Evolutionary conservation across 768 basidiomycete species (phyloP), one percentile per base, ranked within the genome.

Genomic region (Exidia glandulosa): DNA sequence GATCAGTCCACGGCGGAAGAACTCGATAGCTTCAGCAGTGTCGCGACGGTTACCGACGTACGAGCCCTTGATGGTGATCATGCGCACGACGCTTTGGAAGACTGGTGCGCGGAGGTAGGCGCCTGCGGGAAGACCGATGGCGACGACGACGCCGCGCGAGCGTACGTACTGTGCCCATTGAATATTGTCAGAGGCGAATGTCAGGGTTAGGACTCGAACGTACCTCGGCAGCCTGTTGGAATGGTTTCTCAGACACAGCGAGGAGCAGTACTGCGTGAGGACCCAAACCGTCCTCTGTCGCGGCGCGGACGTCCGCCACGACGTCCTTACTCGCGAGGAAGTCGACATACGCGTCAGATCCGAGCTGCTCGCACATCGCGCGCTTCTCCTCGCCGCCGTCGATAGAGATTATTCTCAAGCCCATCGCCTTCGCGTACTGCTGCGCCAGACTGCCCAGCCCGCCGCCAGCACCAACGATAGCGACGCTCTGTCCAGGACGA

Each of bases 391-490:
- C 81, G 16, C 90, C 88, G 2, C 83, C 84, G 66, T 94, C 91
- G 66, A 93, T 78, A 2, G 88, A 91, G 60, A 93, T 82, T 9
- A 92, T 88, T 25, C 85, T 82, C 56, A 88, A 80, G 41, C 90
- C 90, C 75, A 87, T 85, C 29, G 81, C 79, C 48, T 76, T 77
- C 16, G 90, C 92, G 66, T 93, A 93, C 70, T 94, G 90, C 32
- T 91, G 70, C 29, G 89, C 88, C 32, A 94, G 79, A 73, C 91
- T 88, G 7, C 90, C 91, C 32, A 92, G 83, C 14, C 90, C 89
- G 59, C 87, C 87, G 3, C 87, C 88, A 2, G 88, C 88, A 48
- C 88, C 88, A 12, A 87, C 84, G 54, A 92, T 74, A 25, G 84
- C 85, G 61, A 90, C 75, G 82, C 83, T 89, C 59, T 94, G 83